Base-by-base conservation (phyloP, 176 grass and related monocot species). In the Tillandsia leiboldiana region DNA sequence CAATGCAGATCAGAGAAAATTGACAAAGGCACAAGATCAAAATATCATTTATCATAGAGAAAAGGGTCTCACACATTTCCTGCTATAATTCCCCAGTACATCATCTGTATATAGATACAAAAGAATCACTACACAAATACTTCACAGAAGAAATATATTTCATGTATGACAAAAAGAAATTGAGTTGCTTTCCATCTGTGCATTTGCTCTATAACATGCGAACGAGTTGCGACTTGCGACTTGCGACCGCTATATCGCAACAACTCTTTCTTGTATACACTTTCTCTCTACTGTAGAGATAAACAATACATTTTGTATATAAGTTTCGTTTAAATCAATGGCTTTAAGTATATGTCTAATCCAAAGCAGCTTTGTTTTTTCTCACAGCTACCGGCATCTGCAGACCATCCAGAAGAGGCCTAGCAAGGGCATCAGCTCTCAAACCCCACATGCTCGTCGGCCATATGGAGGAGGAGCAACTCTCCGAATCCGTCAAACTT, bases 281-380 rank as follows among this genome's bases (percentile, higher is more conserved):
- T 59, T 59, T 61, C 10, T 18, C 56, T 22, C 56, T 61, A 17
- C 3, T 59, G 54, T 59, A 17, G 54, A 59, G 54, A 59, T 59
- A 59, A 8, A 59, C 54, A 20, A 18, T 61, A 61, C 22, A 15
- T n/a, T 8, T n/a, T 8, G 13, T 18, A 61, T 61, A 61, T 22
- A 61, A 61, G 17, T 20, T 18, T 17, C 15, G n/a, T 18, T 15
- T 20, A 59, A 1, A 22, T 9, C 12, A 61, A 7, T 42, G 56
- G 17, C 10, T 18, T 12, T 17, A 27, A 50, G 64, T 28, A 20
- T 20, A 33, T 53, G 14, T 10, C 78, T 89, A 91, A 89, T 96
- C 92, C 27, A 76, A 71, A 53, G 92, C 81, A 24, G 85, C 67
- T 83, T 96, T 96, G 66, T 82, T 91, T 70, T 73, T 96, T 88